Evolutionary conservation across 192 early-diverging fungal species (phyloP).

Genomic region (Mortierella claussenii): DNA sequence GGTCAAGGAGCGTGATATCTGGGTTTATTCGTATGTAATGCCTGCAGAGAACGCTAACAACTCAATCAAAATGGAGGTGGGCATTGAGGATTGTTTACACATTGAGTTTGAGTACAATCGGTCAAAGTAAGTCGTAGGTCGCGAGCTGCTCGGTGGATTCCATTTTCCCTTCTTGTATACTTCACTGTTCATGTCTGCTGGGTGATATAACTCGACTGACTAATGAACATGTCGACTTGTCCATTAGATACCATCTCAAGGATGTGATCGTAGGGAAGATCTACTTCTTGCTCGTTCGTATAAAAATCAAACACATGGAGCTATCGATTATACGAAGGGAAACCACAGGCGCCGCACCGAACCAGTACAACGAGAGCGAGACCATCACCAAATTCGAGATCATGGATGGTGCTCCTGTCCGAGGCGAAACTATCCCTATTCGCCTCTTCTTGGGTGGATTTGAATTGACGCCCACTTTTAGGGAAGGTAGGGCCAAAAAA

Average conservation of each 20-base stretch:
- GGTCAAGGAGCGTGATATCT: constrained; percentile 92
- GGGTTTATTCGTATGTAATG: constrained; percentile 97
- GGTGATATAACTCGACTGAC: too few relatives aligned
- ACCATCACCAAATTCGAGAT: constrained; percentile 99
- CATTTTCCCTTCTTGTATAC: too few relatives aligned
- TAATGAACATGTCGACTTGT: too few relatives aligned
- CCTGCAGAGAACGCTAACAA: constrained; percentile 88
- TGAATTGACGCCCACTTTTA: constrained; percentile 98
- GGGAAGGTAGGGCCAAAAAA: constrained; percentile 73
- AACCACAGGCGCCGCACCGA: constrained; percentile 95
- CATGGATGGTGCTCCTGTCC: constrained; percentile 99
- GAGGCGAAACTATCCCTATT: constrained; percentile 97
- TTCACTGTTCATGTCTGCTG: too few relatives aligned
- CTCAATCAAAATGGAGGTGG: constrained; percentile 99
- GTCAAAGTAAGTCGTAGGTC: constrained; percentile 87
- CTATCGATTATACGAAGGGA: constrained; percentile 97
- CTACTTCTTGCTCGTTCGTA: constrained; percentile 98
- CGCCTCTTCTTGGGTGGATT: constrained; percentile 96
- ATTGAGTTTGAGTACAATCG: constrained; percentile 99
- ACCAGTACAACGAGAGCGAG: constrained; percentile 99
- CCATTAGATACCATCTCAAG: constrained; percentile 95
- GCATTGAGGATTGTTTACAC: constrained; percentile 98
- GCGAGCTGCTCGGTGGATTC: too few relatives aligned
- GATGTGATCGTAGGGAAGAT: constrained; percentile 99
- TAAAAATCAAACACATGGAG: constrained; percentile 99